Evolutionary conservation across 495 filamentous ascomycete genomes (phyloP).

Genomic region (Cladorrhinum samala): DNA sequence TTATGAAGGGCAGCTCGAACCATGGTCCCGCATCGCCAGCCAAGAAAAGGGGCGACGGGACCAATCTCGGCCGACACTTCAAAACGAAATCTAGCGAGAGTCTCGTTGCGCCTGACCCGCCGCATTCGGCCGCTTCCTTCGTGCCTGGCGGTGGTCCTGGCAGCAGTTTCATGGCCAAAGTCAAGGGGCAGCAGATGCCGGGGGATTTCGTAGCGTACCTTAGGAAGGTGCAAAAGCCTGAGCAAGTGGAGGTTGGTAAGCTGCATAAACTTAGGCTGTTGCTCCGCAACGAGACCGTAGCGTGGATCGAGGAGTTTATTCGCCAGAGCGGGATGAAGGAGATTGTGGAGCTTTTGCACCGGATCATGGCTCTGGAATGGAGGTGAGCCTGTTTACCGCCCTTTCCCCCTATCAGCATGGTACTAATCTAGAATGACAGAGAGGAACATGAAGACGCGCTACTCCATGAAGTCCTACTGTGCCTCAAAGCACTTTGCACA

Average conservation of each 20-base stretch:
- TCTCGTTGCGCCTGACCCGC: slow-evolving; percentile 24
- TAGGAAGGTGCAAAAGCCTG: slow-evolving; percentile 66
- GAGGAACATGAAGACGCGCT: slow-evolving; percentile 95
- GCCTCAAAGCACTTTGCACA: slow-evolving; percentile 91
- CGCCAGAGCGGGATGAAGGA: slow-evolving; percentile 85
- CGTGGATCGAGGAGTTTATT: slow-evolving; percentile 91
- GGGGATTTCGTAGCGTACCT: slow-evolving; percentile 80
- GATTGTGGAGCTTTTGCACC: slow-evolving; percentile 75
- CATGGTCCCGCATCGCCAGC: too few species aligned
- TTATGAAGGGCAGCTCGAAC: slow-evolving; percentile 46
- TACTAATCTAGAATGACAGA: slow-evolving; percentile 39
- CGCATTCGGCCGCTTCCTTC: slow-evolving; percentile 35
- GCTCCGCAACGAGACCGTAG: slow-evolving; percentile 87
- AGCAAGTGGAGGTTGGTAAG: slow-evolving; percentile 83
- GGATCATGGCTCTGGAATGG: slow-evolving; percentile 94
- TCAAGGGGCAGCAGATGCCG: slow-evolving; percentile 53
- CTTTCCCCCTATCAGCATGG: too few species aligned
- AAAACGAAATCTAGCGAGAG: slow-evolving; percentile 48
- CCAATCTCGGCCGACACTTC: slow-evolving; percentile 45
- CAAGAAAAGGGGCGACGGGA: slow-evolving; percentile 53
- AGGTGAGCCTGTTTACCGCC: slow-evolving; percentile 52
- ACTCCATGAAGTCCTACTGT: slow-evolving; percentile 86
- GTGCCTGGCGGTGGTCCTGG: slow-evolving; percentile 28
- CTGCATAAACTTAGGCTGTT: slow-evolving; percentile 88
- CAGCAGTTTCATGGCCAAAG: slow-evolving; percentile 42